Evolutionary conservation across 805 yeast species (phyloP), one percentile per base, ranked within the genome.

Genomic region (Suhomyces pyralidae): DNA sequence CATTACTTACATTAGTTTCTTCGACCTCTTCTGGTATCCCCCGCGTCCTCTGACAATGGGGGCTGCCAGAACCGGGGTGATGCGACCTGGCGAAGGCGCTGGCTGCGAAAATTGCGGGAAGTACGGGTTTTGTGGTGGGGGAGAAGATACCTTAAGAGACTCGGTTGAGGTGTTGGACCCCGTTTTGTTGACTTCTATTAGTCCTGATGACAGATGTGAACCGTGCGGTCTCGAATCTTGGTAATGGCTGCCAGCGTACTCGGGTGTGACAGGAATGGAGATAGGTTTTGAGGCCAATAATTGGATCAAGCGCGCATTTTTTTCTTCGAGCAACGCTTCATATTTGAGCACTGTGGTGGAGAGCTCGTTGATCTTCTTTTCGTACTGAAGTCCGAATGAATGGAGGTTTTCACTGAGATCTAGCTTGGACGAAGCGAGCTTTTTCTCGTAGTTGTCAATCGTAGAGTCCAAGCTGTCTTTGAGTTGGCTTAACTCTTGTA

Each of bases 41-140:
- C 79, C 79, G 54, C 79, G 67, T 10, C 79, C 79, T 53, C 65
- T 69, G 46, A 75, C 57, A 7, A 70, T 70, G 0, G 79, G 77
- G n/a, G 54, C 60, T 25, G 34, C 42, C 45, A 8, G 48, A 9
- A 42, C 45, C 22, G 42, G 42, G 5, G 42, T 38, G 24, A 38
- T 38, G 22, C 42, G 42, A 38, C 42, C 42, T 38, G 42, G 42
- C 15, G 42, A 38, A 17, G 42, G 24, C 14, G 24, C 42, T 7
- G 42, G 42, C 42, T 38, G 42, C 42, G 42, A 38, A 38, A 38
- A 38, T 38, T 38, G 42, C 42, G 42, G 42, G n/a, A 38, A 38
- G 42, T 38, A 38, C 20, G 42, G 19, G 42, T 19, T 38, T 19
- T 38, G 45, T 42, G 26, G 45, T 3, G 19, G 45, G 5, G 45